A percentile compares a stretch with the other conserved stretches of the same genome.
Conservation (phyloP, 1,284 basidiomycete species). For the Malassezia equina region DNA sequence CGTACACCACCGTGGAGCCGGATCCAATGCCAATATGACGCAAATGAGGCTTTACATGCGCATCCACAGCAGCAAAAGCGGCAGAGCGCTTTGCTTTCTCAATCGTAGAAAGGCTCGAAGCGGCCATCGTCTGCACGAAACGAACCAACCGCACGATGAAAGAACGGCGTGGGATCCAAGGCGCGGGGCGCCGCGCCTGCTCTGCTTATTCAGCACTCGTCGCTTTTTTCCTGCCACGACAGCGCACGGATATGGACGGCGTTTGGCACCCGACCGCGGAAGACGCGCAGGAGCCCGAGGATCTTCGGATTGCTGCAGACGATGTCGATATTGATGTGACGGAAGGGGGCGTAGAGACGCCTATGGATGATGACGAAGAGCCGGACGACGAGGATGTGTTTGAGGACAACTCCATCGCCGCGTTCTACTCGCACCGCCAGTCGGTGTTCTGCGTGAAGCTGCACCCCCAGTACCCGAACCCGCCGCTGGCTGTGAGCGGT, state of each 20-base stretch:
- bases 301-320: slow-evolving; percentile 16
- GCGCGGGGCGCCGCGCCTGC: neutral
- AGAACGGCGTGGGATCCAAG: neutral
- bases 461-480: slow-evolving; percentile 63
- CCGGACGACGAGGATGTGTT: slow-evolving; percentile 22
- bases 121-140: neutral
- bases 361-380: slow-evolving; percentile 17
- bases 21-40: slow-evolving; percentile 56
- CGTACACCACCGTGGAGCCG: slow-evolving; percentile 92
- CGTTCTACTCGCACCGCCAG: slow-evolving; percentile 42
- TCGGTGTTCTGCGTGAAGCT: slow-evolving; percentile 73
- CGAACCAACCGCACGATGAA: neutral
- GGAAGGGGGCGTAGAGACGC: slow-evolving; percentile 3
- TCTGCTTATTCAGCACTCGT: neutral
- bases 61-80: slow-evolving; percentile 87
- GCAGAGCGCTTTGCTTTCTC: slow-evolving; percentile 70
- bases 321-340: slow-evolving; percentile 12
- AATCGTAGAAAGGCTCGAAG: slow-evolving; percentile 14
- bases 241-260: slow-evolving; percentile 9
- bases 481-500: slow-evolving; percentile 75
- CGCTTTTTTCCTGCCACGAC: neutral
- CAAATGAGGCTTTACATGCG: slow-evolving; percentile 71
- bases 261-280: neutral
- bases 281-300: slow-evolving; percentile 2
- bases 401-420: slow-evolving; percentile 42